Evolutionary conservation across 352 stramenopile species (phyloP), one percentile per base, ranked within the genome.

Genomic region (Phytopythium sindhum): DNA sequence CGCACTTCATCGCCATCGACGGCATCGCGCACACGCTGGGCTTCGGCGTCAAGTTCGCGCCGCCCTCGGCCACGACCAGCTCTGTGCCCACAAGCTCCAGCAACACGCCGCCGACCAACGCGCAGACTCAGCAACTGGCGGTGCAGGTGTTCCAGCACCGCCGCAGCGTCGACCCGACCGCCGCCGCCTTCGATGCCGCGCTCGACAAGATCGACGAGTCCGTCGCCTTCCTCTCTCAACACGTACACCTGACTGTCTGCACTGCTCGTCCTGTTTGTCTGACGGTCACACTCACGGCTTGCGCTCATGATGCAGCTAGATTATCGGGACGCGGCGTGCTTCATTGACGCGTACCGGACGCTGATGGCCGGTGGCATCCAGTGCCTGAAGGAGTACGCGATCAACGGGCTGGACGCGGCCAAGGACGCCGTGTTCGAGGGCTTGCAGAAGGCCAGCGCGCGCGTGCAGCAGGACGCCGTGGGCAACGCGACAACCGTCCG

Each of bases 131-230:
- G 31, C 66, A 75, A 45, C 75, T 77, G 33, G 74, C 78, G 0
- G 82, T 95, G 51, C 81, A 95, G 28, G 83, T 95, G 19, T 90
- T 88, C 60, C 84, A 90, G 69, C 82, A 93, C 64, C 80, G 81
- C 56, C 81, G 81, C 33, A 82, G 65, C 8, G 76, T 95, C 21
- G 86, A 95, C 61, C 84, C 84, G 4, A 95, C 86, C 1, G 86
- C 79, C 5, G n/a, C 35, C 2, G 57, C 42, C 1, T 95, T 95
- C 61, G 70, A 78, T 4, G 64, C 86, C 7, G 83, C 84, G 2
- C 69, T 95, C 29, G 73, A 87, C 28, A 75, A 79, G 55, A 92
- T 95, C 59, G 86, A 95, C 63, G 71, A 67, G 17, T 88, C 66
- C 7, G 72, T 91, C 54, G 71, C 66, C 0, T 93, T 81, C 63